Percentiles rank a stretch among this genome's conserved stretches.
These are phyloP conservation scores for Gracilariopsis chorda DNA, from an alignment of 23 red algal genomes.

Conservation along the genomic window DNA sequence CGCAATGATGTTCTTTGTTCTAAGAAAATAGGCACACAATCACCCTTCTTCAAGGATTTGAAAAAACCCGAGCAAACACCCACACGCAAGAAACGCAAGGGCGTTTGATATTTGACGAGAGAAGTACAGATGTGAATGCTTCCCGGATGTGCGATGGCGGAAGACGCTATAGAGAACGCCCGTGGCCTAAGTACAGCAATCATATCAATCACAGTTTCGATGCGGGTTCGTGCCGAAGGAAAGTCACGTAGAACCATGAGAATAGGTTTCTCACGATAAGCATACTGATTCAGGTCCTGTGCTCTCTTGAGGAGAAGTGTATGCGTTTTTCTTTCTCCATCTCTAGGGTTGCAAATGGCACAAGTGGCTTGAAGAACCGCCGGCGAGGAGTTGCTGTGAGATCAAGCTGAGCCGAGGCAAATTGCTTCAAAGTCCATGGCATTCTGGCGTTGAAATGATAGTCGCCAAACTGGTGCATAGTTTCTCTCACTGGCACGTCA, in stretches of 20 bases:
- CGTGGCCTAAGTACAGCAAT: constrained; percentile 72
- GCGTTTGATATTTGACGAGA: constrained; percentile 66
- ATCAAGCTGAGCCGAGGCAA: constrained; percentile 81
- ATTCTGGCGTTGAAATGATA: constrained; percentile 38
- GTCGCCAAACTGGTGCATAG: neutral
- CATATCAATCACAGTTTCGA: constrained; percentile 69
- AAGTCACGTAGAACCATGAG: constrained; percentile 87
- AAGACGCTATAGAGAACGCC: constrained; percentile 88
- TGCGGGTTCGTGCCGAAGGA: constrained; percentile 70
- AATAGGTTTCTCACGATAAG: constrained; percentile 61
- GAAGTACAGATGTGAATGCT: constrained; percentile 63
- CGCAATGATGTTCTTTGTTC: constrained; percentile 37
- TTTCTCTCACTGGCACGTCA: neutral
- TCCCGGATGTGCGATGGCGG: constrained; percentile 44
- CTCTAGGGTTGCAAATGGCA: constrained; percentile 57
- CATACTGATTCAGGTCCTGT: constrained; percentile 74
- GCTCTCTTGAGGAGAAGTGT: constrained; percentile 64
- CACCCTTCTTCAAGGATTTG: neutral
- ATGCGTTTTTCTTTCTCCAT: constrained; percentile 52
- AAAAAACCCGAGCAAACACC: constrained; percentile 78
- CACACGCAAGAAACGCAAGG: constrained; percentile 45
- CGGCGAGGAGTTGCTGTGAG: constrained; percentile 58
- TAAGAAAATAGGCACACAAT: constrained; percentile 67
- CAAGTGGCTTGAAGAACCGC: constrained; percentile 69
- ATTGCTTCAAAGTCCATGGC: constrained; percentile 64